phyloP scores from a whole-genome alignment of 768 basidiomycete genomes.

The Auriscalpium orientale region DNA sequence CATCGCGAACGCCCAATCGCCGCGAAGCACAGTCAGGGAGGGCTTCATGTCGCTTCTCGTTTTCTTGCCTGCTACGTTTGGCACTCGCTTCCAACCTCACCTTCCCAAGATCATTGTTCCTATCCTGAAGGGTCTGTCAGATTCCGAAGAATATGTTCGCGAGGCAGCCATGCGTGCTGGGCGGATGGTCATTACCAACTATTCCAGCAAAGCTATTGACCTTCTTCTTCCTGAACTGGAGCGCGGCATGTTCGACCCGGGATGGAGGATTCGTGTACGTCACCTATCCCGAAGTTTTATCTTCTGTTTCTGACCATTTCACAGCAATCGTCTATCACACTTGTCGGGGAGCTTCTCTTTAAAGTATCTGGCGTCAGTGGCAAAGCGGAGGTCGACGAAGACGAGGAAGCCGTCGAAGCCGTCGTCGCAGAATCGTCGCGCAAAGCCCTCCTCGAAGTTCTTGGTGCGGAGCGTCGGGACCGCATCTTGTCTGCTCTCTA shows the following conservation, averaged over 20 bases:
- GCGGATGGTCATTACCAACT: slow-evolving; percentile 94
- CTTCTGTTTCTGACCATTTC: slow-evolving; percentile 9
- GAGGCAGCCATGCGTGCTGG: slow-evolving; percentile 99
- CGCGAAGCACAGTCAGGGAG: slow-evolving; percentile 86
- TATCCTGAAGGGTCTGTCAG: slow-evolving; percentile 85
- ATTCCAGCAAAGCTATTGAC: slow-evolving; percentile 87
- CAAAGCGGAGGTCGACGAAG: slow-evolving; percentile 76
- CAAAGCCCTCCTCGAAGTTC: slow-evolving; percentile 77
- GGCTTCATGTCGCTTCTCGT: slow-evolving; percentile 98
- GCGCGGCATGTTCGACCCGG: slow-evolving; percentile 87
- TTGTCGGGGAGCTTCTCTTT: slow-evolving; percentile 94
- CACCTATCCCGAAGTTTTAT: not conserved
- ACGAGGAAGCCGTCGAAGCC: slow-evolving; percentile 65
- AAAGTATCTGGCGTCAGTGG: slow-evolving; percentile 93
- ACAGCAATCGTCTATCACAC: slow-evolving; percentile 90
- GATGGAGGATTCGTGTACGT: slow-evolving; percentile 90
- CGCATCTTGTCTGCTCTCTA: slow-evolving; percentile 87
- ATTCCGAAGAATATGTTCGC: slow-evolving; percentile 89
- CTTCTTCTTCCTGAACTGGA: slow-evolving; percentile 91
- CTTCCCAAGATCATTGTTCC: slow-evolving; percentile 90
- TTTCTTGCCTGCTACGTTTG: slow-evolving; percentile 92
- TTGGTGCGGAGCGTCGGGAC: slow-evolving; percentile 84
- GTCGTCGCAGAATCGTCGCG: slow-evolving; percentile 71
- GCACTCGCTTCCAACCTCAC: slow-evolving; percentile 93
- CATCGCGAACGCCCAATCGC: slow-evolving; percentile 83